These are phyloP conservation scores for Auricularia sp. DNA, from an alignment of 768 basidiomycete genomes.

Conservation along the genomic window DNA sequence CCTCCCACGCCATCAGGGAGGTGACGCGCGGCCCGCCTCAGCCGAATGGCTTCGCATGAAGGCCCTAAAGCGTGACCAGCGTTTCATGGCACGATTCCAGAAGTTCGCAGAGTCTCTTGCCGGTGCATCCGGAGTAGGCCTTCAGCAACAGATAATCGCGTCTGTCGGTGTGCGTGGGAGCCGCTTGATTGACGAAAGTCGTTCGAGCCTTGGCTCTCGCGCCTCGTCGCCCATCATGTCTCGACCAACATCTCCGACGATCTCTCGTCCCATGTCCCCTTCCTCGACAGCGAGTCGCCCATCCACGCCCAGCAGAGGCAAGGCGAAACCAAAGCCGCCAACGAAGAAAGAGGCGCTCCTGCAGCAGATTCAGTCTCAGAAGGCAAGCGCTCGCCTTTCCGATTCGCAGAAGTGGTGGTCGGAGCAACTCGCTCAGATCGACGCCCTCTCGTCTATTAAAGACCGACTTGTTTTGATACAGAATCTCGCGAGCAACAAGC, in stretches of 20 bases:
- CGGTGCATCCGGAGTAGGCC: slow-evolving; percentile 45
- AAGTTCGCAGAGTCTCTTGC: slow-evolving; percentile 53
- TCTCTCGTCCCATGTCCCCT: too few species aligned
- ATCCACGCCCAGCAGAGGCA: not conserved
- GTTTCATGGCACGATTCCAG: slow-evolving; percentile 47
- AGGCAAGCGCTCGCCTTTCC: slow-evolving; percentile 30
- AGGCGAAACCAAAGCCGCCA: slow-evolving; percentile 22
- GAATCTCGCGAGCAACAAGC: slow-evolving; percentile 36
- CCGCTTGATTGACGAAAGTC: not conserved
- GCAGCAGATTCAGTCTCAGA: slow-evolving; percentile 36
- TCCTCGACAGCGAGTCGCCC: not conserved
- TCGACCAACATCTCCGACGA: not conserved
- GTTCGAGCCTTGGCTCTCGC: not conserved
- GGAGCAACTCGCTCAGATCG: slow-evolving; percentile 33
- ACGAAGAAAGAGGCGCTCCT: slow-evolving; percentile 34
- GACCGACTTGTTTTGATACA: slow-evolving; percentile 27
- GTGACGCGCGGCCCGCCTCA: slow-evolving; percentile 24
- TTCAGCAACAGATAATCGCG: slow-evolving; percentile 47
- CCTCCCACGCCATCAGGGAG: slow-evolving; percentile 46
- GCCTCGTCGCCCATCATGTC: slow-evolving; percentile 4
- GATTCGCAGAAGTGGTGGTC: slow-evolving; percentile 44
- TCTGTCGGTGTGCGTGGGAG: slow-evolving; percentile 21
- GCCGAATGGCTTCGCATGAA: slow-evolving; percentile 29
- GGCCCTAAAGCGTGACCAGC: slow-evolving; percentile 38
- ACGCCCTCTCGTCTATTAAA: slow-evolving; percentile 20